These are phyloP conservation scores for Beauveria asiatica DNA, from an alignment of 2,329 filamentous ascomycete genomes.

Conservation along the genomic window DNA sequence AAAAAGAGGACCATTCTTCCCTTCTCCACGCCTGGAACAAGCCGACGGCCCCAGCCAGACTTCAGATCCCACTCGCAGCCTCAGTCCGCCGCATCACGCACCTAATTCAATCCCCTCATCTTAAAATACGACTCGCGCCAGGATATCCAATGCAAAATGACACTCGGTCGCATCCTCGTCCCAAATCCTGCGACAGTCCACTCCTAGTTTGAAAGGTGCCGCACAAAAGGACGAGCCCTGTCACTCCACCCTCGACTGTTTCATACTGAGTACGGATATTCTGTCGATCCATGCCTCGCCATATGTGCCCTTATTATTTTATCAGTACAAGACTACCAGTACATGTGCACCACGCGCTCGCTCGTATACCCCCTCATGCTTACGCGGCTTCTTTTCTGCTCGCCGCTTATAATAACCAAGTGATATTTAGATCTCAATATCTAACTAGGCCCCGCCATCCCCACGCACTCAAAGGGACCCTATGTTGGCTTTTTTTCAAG, in stretches of 20 bases:
- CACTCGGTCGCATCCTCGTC: not conserved
- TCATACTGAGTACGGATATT: not conserved
- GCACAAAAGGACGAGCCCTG: not conserved
- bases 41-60: no score
- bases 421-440: not conserved
- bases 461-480: not conserved
- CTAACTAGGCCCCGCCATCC: not conserved
- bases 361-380: not conserved
- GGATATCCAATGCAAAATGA: not conserved
- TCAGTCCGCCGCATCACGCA: not conserved
- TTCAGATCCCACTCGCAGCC: no score
- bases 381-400: not conserved
- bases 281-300: not conserved
- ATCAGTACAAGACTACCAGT: not conserved
- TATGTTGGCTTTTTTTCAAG: no score
- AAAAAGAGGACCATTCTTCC: no score
- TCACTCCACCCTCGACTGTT: not conserved
- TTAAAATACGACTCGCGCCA: not conserved
- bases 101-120: not conserved
- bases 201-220: not conserved
- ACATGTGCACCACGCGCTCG: not conserved
- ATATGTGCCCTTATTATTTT: not conserved
- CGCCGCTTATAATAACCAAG: no score
- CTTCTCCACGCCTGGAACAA: no score
- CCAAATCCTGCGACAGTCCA: not conserved